A percentile compares a stretch with the other conserved stretches of the same genome.
These are phyloP conservation scores for Triglochin maritima DNA, from an alignment of 106 monocot genomes.

Conservation along the genomic window DNA sequence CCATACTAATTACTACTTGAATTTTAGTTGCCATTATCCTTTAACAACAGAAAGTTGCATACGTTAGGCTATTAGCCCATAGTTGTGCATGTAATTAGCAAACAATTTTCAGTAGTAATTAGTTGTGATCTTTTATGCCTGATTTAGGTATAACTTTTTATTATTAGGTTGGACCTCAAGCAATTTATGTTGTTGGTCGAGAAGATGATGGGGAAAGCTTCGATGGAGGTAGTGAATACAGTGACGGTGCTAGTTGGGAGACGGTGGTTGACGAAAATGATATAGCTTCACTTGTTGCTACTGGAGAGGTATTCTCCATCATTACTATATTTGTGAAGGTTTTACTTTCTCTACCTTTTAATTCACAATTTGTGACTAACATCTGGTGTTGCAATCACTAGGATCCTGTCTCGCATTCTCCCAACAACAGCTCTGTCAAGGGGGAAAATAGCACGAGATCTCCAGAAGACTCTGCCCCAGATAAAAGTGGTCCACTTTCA, in stretches of 20 bases:
- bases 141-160: background rate
- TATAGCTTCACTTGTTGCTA: constrained; percentile 23
- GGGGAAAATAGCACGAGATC: constrained; percentile 10
- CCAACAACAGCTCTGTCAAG: constrained; percentile 10
- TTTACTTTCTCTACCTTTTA: constrained; percentile 2
- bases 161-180: constrained; percentile 68
- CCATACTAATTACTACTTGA: no score
- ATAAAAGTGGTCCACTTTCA: constrained; percentile 32
- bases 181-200: constrained; percentile 80
- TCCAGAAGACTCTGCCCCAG: constrained; percentile 20
- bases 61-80: no score
- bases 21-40: no score
- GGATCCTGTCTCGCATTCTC: constrained; percentile 31
- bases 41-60: no score
- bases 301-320: constrained; percentile 33
- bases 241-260: constrained; percentile 80
- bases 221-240: constrained; percentile 55
- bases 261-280: constrained; percentile 66
- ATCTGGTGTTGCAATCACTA: constrained; percentile 12
- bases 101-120: no score
- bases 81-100: no score
- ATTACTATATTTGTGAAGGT: background rate
- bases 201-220: constrained; percentile 65
- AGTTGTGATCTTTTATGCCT: background rate
- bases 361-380: constrained; percentile 2